Conservation (phyloP, 495 filamentous ascomycete genomes). For the Podospora didyma region DNA sequence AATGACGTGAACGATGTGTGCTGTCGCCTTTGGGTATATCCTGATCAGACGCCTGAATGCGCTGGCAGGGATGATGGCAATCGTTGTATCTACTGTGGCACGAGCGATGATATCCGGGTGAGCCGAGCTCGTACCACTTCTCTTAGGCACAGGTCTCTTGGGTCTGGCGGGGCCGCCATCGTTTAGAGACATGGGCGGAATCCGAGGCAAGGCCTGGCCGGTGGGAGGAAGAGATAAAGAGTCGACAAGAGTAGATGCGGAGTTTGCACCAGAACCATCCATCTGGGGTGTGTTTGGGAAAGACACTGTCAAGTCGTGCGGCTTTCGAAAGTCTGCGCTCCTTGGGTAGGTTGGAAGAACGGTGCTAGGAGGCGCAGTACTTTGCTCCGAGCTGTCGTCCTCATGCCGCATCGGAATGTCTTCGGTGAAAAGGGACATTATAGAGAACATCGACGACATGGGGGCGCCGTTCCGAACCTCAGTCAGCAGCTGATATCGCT, state of each 20-base stretch:
- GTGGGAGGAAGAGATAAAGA: slow-evolving; percentile 16
- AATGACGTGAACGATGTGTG: slow-evolving; percentile 97
- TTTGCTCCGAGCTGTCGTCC: slow-evolving; percentile 46
- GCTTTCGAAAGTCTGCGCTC: slow-evolving; percentile 45
- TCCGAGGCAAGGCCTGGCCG: slow-evolving; percentile 31
- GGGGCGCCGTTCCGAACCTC: slow-evolving; percentile 98
- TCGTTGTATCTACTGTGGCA: slow-evolving; percentile 95
- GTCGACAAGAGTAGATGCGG: slow-evolving; percentile 20
- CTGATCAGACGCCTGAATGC: slow-evolving; percentile 91
- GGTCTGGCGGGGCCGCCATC: slow-evolving; percentile 26
- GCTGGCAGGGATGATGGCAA: slow-evolving; percentile 95
- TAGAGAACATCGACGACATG: slow-evolving; percentile 97
- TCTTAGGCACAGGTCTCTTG: slow-evolving; percentile 34
- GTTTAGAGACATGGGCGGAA: slow-evolving; percentile 75
- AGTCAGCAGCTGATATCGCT: slow-evolving; percentile 86
- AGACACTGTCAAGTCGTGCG: slow-evolving; percentile 31
- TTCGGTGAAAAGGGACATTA: slow-evolving; percentile 93
- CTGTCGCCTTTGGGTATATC: slow-evolving; percentile 91
- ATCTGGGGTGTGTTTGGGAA: slow-evolving; percentile 30
- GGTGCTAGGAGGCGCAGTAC: slow-evolving; percentile 9
- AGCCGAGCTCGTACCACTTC: slow-evolving; percentile 63
- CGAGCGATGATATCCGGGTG: slow-evolving; percentile 96
- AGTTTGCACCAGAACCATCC: slow-evolving; percentile 23
- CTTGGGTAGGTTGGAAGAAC: slow-evolving; percentile 33
- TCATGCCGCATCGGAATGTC: slow-evolving; percentile 76